Conservation (phyloP, 2,329 filamentous ascomycete species). For the Ceratocystis ficicola region DNA sequence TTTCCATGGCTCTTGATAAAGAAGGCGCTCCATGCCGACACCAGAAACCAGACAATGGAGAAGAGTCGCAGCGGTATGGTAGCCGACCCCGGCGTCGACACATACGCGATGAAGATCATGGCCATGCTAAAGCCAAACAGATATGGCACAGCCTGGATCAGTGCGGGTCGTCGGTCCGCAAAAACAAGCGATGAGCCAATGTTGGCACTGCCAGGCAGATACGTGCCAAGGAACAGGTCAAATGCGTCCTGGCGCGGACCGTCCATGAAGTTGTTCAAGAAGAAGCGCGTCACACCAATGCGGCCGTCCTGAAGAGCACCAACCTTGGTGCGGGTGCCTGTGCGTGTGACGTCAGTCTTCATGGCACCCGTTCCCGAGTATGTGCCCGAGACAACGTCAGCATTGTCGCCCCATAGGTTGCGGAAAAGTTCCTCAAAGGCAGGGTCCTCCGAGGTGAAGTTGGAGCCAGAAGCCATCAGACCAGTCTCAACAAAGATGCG, state of each 20-base stretch:
- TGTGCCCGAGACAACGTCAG: conserved; percentile 80
- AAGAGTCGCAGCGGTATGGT: conserved; percentile 76
- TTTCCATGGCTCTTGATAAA: conserved; percentile 81
- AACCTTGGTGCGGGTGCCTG: conserved; percentile 72
- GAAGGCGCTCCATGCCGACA: conserved; percentile 57
- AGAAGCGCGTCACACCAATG: conserved; percentile 80
- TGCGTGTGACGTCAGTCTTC: conserved; percentile 97
- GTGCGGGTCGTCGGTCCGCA: conserved; percentile 67
- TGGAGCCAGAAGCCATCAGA: conserved; percentile 61
- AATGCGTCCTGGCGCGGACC: conserved; percentile 91
- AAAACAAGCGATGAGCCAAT: conserved; percentile 66
- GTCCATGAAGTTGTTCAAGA: conserved; percentile 87
- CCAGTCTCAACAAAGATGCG: conserved; percentile 80
- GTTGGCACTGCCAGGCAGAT: conserved; percentile 60
- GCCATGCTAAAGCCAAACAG: conserved; percentile 76
- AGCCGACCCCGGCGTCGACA: conserved; percentile 62
- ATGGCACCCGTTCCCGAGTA: conserved; percentile 95
- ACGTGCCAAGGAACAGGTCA: conserved; percentile 81
- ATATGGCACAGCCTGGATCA: conserved; percentile 91
- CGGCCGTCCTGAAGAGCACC: conserved; percentile 77
- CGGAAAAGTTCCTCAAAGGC: conserved; percentile 86
- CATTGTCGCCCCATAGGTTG: conserved; percentile 97
- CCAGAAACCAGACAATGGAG: conserved; percentile 60
- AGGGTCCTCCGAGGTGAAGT: conserved; percentile 61
- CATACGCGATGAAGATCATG: conserved; percentile 61